Percentiles rank a stretch among this genome's conserved stretches.
phyloP scores from a whole-genome alignment of 2,329 filamentous ascomycete genomes.

The Diaporthe eres region DNA sequence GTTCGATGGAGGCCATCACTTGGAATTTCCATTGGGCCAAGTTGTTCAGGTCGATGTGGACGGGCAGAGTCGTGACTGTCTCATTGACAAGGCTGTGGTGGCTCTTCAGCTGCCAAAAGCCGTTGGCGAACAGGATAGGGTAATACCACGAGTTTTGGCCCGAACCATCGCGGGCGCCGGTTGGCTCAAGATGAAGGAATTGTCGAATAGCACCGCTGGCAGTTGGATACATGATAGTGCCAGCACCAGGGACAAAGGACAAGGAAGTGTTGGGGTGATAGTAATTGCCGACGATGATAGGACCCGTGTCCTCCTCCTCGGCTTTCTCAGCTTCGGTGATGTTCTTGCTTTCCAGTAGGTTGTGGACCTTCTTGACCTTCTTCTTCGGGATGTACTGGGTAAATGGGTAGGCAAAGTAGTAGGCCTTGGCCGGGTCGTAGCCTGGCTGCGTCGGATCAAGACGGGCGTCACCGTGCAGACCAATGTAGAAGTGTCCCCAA shows the following conservation, averaged over 20 bases:
- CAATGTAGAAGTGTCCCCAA: conserved; percentile 94
- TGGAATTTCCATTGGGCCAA: conserved; percentile 91
- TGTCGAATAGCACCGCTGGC: conserved; percentile 82
- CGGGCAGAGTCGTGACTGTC: conserved; percentile 84
- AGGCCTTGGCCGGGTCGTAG: conserved; percentile 83
- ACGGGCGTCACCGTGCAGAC: conserved; percentile 75
- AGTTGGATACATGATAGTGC: conserved; percentile 75
- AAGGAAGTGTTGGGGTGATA: conserved; percentile 97
- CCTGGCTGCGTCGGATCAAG: conserved; percentile 81
- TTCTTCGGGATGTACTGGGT: conserved; percentile 94
- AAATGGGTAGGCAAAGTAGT: conserved; percentile 86
- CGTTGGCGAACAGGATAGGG: conserved; percentile 92
- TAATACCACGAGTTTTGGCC: conserved; percentile 95
- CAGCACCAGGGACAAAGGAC: conserved; percentile 86
- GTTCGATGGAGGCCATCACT: conserved; percentile 86
- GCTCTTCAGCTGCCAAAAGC: conserved; percentile 93
- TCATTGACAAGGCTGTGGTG: conserved; percentile 95
- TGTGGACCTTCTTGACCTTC: conserved; percentile 89
- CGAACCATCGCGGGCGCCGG: conserved; percentile 83
- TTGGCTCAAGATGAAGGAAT: conserved; percentile 84
- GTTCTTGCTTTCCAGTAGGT: conserved; percentile 76
- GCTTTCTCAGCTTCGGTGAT: conserved; percentile 63
- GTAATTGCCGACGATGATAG: conserved; percentile 81
- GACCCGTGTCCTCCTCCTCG: conserved; percentile 68
- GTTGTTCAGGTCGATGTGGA: conserved; percentile 88